Conservation (phyloP, 495 filamentous ascomycete species). For the Cudoniella acicularis region DNA sequence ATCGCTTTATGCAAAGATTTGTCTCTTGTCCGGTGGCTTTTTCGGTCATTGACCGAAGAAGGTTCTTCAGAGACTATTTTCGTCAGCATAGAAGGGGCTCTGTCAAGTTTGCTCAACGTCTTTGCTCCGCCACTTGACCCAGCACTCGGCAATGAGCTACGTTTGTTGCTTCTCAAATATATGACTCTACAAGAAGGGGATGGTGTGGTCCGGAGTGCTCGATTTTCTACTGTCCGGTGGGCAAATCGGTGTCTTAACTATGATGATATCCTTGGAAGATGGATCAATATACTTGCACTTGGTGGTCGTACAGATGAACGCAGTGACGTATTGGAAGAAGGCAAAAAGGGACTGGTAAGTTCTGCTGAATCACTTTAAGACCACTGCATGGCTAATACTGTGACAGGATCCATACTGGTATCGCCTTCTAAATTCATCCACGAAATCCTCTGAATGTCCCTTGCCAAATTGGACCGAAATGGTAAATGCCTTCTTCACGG, state of each 20-base stretch:
- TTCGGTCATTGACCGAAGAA: constrained; percentile 77
- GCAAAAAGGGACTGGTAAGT: constrained; percentile 69
- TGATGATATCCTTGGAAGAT: constrained; percentile 71
- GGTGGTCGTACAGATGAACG: constrained; percentile 58
- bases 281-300: constrained; percentile 82
- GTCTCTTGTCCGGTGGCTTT: constrained; percentile 70
- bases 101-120: constrained; percentile 69
- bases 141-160: constrained; percentile 38
- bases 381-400: neutral
- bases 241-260: constrained; percentile 87
- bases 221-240: constrained; percentile 82
- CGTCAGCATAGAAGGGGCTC: constrained; percentile 83
- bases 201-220: constrained; percentile 57
- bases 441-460: constrained; percentile 21
- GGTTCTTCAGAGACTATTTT: constrained; percentile 67
- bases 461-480: constrained; percentile 47
- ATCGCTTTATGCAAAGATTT: constrained; percentile 50
- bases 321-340: constrained; percentile 85
- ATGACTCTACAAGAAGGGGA: constrained; percentile 57
- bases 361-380: neutral
- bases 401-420: constrained; percentile 64
- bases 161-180: constrained; percentile 57
- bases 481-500: constrained; percentile 40
- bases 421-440: constrained; percentile 54
- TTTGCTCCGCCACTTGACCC: constrained; percentile 45